Evolutionary conservation across 768 basidiomycete species (phyloP).

Genomic region (Leccinum disarticulatum): DNA sequence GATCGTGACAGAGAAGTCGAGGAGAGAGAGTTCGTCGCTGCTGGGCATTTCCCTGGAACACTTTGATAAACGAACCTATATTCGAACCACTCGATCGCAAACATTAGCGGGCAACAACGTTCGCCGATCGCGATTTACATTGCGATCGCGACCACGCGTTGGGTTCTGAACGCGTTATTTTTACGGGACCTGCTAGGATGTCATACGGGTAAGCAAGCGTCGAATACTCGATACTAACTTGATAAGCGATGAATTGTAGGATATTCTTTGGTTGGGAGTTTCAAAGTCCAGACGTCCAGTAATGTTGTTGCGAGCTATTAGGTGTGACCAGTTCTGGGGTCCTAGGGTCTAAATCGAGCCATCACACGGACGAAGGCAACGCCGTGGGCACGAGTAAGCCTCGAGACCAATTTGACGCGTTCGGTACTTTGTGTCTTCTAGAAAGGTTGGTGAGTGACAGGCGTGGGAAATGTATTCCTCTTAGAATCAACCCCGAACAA

Average conservation of each 20-base stretch:
- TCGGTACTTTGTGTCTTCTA: no score
- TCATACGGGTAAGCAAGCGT: background rate
- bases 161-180: slow-evolving; percentile 61
- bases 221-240: slow-evolving; percentile 35
- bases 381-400: background rate
- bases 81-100: slow-evolving; percentile 17
- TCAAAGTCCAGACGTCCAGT: background rate
- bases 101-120: slow-evolving; percentile 58
- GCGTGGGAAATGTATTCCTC: slow-evolving; percentile 23
- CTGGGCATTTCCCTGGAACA: background rate
- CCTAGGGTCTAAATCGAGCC: background rate
- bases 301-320: no score
- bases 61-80: background rate
- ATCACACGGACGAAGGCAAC: background rate
- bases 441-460: no score
- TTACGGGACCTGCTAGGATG: slow-evolving; percentile 53
- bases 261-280: slow-evolving; percentile 48
- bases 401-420: no score
- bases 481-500: slow-evolving; percentile 2
- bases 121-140: slow-evolving; percentile 64
- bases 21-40: background rate
- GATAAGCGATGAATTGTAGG: slow-evolving; percentile 55
- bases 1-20: background rate
- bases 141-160: slow-evolving; percentile 59
- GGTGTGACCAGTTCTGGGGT: background rate